Percentiles rank a stretch among this genome's conserved stretches.
Conservation (phyloP, 805 yeast genomes). For the Candida tibetensis region DNA sequence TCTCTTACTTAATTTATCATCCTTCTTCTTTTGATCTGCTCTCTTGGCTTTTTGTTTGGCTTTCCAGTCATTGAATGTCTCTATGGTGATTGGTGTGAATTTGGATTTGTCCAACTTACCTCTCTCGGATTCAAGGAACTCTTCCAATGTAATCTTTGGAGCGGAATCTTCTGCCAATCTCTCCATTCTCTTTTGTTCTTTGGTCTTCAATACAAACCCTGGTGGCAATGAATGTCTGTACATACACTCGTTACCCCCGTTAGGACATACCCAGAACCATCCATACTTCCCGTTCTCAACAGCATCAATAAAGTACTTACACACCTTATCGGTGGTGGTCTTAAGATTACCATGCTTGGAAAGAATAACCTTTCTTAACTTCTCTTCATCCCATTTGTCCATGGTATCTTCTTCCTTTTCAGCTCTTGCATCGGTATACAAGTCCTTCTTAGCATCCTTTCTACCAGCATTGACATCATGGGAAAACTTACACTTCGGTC, state of each 20-base stretch:
- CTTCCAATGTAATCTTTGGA: constrained; percentile 92
- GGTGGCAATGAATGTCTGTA: constrained; percentile 95
- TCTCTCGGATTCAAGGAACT: constrained; percentile 92
- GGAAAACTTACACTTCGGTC: constrained; percentile 85
- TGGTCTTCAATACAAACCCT: constrained; percentile 94
- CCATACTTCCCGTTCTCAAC: constrained; percentile 97
- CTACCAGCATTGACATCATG: constrained; percentile 86
- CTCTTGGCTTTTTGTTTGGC: constrained; percentile 59
- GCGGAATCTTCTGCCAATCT: constrained; percentile 77
- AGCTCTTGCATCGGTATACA: constrained; percentile 83
- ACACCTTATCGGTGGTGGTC: constrained; percentile 91
- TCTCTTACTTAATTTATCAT: constrained; percentile 40
- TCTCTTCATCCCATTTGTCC: constrained; percentile 97
- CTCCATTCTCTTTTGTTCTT: constrained; percentile 90
- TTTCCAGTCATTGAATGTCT: constrained; percentile 83
- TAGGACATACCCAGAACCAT: constrained; percentile 99
- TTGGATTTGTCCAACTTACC: constrained; percentile 69
- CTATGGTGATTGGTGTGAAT: constrained; percentile 84
- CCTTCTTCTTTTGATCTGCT: constrained; percentile 33
- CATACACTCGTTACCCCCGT: constrained; percentile 88
- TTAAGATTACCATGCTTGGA: constrained; percentile 94
- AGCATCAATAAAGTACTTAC: constrained; percentile 93
- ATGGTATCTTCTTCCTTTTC: constrained; percentile 78
- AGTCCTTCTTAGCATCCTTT: constrained; percentile 84
- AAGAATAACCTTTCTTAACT: constrained; percentile 76